Percentiles rank a stretch among this genome's conserved stretches.
These are phyloP conservation scores for Euphrasia arctica DNA, from an alignment of 305 asterid genomes.

Conservation along the genomic window DNA sequence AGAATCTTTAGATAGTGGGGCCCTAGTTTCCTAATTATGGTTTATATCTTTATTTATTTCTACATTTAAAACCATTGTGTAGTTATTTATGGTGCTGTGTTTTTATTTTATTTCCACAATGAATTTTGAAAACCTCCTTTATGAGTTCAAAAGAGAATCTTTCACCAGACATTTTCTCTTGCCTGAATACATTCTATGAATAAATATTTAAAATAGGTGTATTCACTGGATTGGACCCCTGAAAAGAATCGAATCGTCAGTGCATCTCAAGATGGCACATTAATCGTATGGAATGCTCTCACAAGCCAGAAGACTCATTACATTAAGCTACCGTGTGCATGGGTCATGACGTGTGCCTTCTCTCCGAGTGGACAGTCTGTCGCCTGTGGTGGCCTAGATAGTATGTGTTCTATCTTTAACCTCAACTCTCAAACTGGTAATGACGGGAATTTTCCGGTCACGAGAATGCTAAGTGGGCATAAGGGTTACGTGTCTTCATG, in stretches of 20 bases:
- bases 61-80: neutral
- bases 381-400: constrained; percentile 97
- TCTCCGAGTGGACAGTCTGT: constrained; percentile 91
- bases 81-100: neutral
- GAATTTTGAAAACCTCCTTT: neutral
- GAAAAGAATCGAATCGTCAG: constrained; percentile 95
- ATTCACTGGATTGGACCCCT: constrained; percentile 95
- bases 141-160: neutral
- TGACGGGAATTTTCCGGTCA: constrained; percentile 81
- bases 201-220: constrained; percentile 48
- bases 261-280: constrained; percentile 97
- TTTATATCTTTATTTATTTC: neutral
- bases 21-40: neutral
- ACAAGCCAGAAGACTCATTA: constrained; percentile 99
- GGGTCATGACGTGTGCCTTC: constrained; percentile 99
- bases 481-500: constrained; percentile 96
- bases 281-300: constrained; percentile 97
- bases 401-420: constrained; percentile 90
- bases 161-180: neutral
- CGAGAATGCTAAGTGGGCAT: constrained; percentile 85
- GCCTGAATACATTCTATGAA: neutral
- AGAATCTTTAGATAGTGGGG: neutral
- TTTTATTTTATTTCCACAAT: neutral
- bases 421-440: constrained; percentile 74
- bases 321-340: constrained; percentile 92